Conservation (phyloP, 768 basidiomycete genomes). For the Rhizopogon sp. region DNA sequence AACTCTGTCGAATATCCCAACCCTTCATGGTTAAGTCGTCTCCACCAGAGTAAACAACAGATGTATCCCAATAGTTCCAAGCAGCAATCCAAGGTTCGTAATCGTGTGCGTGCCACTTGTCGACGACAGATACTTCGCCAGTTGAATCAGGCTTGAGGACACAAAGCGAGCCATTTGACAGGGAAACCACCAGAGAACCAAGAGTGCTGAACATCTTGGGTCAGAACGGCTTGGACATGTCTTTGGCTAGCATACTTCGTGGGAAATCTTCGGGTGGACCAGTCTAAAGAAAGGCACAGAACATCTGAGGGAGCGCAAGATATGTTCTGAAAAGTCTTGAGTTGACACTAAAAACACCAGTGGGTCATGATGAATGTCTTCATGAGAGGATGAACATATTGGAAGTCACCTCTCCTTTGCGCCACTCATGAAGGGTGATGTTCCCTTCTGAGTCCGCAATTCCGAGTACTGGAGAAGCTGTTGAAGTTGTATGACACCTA, state of each 20-base stretch:
- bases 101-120: slow-evolving; percentile 85
- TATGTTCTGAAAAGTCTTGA: slow-evolving; percentile 38
- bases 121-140: slow-evolving; percentile 37
- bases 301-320: slow-evolving; percentile 47
- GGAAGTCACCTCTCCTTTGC: slow-evolving; percentile 37
- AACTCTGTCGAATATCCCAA: slow-evolving; percentile 81
- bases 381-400: not conserved
- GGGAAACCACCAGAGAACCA: slow-evolving; percentile 69
- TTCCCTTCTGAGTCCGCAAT: slow-evolving; percentile 86
- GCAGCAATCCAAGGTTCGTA: slow-evolving; percentile 92
- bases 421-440: slow-evolving; percentile 59
- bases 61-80: slow-evolving; percentile 84
- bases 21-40: slow-evolving; percentile 87
- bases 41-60: slow-evolving; percentile 86
- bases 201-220: slow-evolving; percentile 30
- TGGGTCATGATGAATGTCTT: not conserved
- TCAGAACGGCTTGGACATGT: not conserved
- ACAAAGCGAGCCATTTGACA: slow-evolving; percentile 76
- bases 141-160: slow-evolving; percentile 48
- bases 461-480: slow-evolving; percentile 48
- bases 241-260: slow-evolving; percentile 33
- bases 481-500: slow-evolving; percentile 55
- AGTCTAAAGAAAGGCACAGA: slow-evolving; percentile 90
- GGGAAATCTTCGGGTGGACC: slow-evolving; percentile 68
- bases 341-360: slow-evolving; percentile 28